A percentile compares a stretch with the other conserved stretches of the same genome.
phyloP scores from a whole-genome alignment of 2,329 filamentous ascomycete species.

The Cytospora mali region DNA sequence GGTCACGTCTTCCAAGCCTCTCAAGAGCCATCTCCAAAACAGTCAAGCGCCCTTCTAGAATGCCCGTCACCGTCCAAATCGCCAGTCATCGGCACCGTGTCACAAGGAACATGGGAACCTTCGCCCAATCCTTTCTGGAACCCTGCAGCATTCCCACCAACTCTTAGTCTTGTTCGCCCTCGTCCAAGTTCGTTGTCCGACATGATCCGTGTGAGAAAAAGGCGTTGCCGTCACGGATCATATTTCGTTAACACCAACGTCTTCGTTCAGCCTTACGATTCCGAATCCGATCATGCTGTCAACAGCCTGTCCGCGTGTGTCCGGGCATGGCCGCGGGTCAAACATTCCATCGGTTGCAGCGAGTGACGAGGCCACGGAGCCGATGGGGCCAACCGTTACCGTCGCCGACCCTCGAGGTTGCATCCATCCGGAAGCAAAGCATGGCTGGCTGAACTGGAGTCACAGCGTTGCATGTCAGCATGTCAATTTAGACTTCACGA shows the following conservation, averaged over 20 bases:
- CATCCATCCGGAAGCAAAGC: neutral
- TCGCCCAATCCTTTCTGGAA: neutral
- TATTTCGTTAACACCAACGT: constrained; percentile 6
- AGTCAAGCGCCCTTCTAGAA: constrained; percentile 20
- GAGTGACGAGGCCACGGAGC: constrained; percentile 6
- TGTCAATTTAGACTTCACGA: neutral
- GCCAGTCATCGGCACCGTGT: constrained; percentile 15
- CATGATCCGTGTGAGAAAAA: constrained; percentile 6
- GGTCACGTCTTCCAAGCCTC: neutral
- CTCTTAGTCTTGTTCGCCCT: constrained; percentile 8
- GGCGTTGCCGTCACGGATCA: constrained; percentile 10
- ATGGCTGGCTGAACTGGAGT: neutral
- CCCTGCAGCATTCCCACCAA: neutral
- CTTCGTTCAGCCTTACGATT: constrained; percentile 8
- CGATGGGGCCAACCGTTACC: constrained; percentile 3
- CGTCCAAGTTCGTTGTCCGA: too few relatives aligned
- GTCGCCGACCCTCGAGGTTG: neutral
- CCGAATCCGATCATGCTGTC: constrained; percentile 8
- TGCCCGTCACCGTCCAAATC: constrained; percentile 8
- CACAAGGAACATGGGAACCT: neutral
- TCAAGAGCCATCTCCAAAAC: too few relatives aligned
- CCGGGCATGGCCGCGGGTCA: constrained; percentile 19
- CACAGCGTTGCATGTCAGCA: neutral
- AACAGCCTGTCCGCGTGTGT: constrained; percentile 9
- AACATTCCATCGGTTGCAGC: constrained; percentile 17